These are phyloP conservation scores for Beauveria pseudobassiana DNA, from an alignment of 2,329 filamentous ascomycete species.

Conservation along the genomic window DNA sequence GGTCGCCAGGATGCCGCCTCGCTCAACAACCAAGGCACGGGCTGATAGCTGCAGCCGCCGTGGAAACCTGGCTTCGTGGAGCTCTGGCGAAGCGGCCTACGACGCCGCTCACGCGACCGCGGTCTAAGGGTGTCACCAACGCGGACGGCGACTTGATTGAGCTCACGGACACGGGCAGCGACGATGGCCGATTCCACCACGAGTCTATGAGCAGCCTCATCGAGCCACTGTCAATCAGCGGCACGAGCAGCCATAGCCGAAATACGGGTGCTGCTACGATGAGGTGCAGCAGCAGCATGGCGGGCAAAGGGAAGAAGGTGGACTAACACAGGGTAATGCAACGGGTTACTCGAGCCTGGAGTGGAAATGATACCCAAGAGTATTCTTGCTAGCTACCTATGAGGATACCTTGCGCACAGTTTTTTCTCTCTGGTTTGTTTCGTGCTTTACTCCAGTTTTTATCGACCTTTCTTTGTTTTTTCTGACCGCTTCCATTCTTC, in stretches of 20 bases:
- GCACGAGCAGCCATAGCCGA: conserved; percentile 32
- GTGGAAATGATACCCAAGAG: conserved; percentile 7
- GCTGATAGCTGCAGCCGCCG: conserved; percentile 75
- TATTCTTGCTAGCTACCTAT: neutral
- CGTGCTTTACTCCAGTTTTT: neutral
- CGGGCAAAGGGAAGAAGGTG: conserved; percentile 39
- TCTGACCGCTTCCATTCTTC: neutral
- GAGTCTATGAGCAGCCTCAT: conserved; percentile 21
- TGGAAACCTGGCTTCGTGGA: conserved; percentile 86
- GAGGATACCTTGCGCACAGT: neutral
- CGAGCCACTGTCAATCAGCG: conserved; percentile 23
- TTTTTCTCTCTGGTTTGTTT: neutral
- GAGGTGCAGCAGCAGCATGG: conserved; percentile 21
- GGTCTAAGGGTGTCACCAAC: conserved; percentile 27
- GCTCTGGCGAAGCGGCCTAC: conserved; percentile 59
- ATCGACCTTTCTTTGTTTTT: neutral
- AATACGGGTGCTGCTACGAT: conserved; percentile 31
- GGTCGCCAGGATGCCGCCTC: conserved; percentile 36
- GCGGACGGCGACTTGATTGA: conserved; percentile 60
- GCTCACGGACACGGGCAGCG: conserved; percentile 54
- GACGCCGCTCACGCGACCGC: conserved; percentile 39
- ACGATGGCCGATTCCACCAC: conserved; percentile 37
- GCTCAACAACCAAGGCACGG: conserved; percentile 39
- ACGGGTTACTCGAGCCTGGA: neutral
- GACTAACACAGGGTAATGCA: conserved; percentile 23